Conservation (phyloP, 192 early-diverging fungal genomes). For the Coemansia sp. region DNA sequence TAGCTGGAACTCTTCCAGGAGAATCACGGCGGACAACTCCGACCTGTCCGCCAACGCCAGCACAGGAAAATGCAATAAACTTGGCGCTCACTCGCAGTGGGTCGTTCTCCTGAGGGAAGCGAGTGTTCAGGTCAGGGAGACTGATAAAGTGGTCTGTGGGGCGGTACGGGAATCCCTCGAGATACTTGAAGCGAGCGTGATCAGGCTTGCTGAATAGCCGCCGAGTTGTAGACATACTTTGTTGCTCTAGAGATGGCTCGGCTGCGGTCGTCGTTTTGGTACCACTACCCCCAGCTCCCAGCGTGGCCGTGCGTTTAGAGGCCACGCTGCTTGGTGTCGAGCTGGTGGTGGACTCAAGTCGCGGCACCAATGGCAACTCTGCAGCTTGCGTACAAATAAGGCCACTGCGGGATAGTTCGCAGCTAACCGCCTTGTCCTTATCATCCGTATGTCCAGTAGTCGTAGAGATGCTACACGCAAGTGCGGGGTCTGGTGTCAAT, state of each 20-base stretch:
- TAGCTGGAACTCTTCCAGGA: slow-evolving; percentile 63
- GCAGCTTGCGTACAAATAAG: neutral
- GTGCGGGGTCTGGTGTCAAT: neutral
- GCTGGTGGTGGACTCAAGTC: neutral
- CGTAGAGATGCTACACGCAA: neutral
- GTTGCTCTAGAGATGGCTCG: neutral
- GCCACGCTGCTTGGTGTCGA: neutral
- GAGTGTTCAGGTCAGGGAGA: slow-evolving; percentile 46
- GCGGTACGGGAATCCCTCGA: slow-evolving; percentile 62
- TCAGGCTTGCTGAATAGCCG: slow-evolving; percentile 6
- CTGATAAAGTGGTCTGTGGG: slow-evolving; percentile 69
- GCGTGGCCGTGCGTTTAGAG: no score
- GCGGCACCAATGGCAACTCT: neutral
- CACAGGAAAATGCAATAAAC: slow-evolving; percentile 72
- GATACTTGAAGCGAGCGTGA: slow-evolving; percentile 61
- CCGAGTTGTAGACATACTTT: neutral
- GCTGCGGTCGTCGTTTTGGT: no score
- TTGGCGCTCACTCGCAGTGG: slow-evolving; percentile 56
- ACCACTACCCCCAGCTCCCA: neutral
- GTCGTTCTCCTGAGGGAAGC: slow-evolving; percentile 43
- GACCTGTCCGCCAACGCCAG: slow-evolving; percentile 81
- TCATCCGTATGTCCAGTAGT: neutral
- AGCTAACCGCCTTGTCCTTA: neutral
- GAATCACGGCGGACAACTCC: slow-evolving; percentile 66
- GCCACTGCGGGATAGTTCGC: neutral